Evolutionary conservation across 306 rosid species (phyloP), one percentile per base, ranked within the genome.

Genomic region (Rosa lucieae): DNA sequence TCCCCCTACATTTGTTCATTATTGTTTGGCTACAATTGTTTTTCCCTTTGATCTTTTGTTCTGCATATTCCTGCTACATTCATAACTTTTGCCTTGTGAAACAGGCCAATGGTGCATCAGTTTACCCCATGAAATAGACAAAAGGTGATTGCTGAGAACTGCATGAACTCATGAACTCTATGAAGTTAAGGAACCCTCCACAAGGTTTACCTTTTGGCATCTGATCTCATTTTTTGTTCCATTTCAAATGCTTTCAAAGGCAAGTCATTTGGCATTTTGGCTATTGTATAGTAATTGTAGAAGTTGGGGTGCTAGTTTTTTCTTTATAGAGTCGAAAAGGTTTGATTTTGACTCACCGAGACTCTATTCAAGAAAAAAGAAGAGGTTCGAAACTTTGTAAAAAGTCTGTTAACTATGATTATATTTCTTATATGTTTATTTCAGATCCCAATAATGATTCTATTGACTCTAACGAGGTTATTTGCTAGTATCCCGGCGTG

Each of bases 261-360:
- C 77, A 73, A 75, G 71, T 75, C 53, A 44, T 75, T 71, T 75
- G 46, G 61, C 53, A 61, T 75, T 47, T 75, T 76, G 79, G 79
- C 61, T 62, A 76, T 62, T 62, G 56, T 61, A 76, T 40, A 56
- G 78, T 40, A 56, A 6, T 14, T 10, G 42, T 75, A 29, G 48
- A 1, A 40, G 66, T 46, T 71, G 4, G 1, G 37, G 37, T 59
- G 35, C 66, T 59, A 23, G 37, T 59, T 10, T 53, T 20, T 53
- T 53, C 61, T 53, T 8, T 52, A 2, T 43, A 17, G 21, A 52
- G 58, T 52, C 58, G 20, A 18, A 6, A 52, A 52, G n/a, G 58
- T 52, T 17, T 52, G 58, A 52, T 52, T 4, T 5, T 52, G 58
- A 52, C n/a, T 17, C 58, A 15, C 58, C 58, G 17, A 5, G 58